Percentiles rank a stretch among this genome's conserved stretches.
Conservation (phyloP, 805 yeast species). For the Ogataea paradorogensis region DNA sequence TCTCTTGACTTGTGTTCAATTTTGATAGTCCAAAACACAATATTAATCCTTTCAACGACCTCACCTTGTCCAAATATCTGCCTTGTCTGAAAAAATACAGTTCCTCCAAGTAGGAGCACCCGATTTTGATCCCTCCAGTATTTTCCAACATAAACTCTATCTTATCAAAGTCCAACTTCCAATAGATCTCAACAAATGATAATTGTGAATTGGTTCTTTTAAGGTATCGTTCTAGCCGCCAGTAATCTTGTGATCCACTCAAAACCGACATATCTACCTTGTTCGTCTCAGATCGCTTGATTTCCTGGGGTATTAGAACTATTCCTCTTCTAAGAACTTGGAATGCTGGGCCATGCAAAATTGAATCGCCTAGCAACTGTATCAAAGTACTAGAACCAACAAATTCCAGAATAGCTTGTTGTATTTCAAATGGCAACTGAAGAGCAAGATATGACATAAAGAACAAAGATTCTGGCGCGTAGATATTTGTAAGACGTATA, state of each 20-base stretch:
- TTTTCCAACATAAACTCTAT: slow-evolving; percentile 15
- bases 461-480: slow-evolving; percentile 11
- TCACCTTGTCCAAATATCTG: slow-evolving; percentile 14
- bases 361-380: slow-evolving; percentile 7
- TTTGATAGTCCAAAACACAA: slow-evolving; percentile 19
- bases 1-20: slow-evolving; percentile 17
- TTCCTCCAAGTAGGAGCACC: slow-evolving; percentile 18
- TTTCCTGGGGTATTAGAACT: slow-evolving; percentile 11
- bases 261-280: slow-evolving; percentile 8
- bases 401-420: slow-evolving; percentile 12
- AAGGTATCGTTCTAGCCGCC: slow-evolving; percentile 6
- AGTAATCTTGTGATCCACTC: slow-evolving; percentile 11
- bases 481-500: not conserved
- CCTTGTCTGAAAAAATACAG: slow-evolving; percentile 12
- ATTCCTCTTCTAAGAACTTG: slow-evolving; percentile 12
- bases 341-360: slow-evolving; percentile 10
- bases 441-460: slow-evolving; percentile 8
- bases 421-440: slow-evolving; percentile 17
- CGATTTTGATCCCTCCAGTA: slow-evolving; percentile 13
- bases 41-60: slow-evolving; percentile 14
- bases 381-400: slow-evolving; percentile 7
- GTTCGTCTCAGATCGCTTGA: slow-evolving; percentile 8
- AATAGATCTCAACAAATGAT: slow-evolving; percentile 12
- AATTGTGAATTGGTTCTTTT: not conserved
- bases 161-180: slow-evolving; percentile 16